Evolutionary conservation across 148 eudicot species (phyloP).

Genomic region (Euryodendron excelsum): DNA sequence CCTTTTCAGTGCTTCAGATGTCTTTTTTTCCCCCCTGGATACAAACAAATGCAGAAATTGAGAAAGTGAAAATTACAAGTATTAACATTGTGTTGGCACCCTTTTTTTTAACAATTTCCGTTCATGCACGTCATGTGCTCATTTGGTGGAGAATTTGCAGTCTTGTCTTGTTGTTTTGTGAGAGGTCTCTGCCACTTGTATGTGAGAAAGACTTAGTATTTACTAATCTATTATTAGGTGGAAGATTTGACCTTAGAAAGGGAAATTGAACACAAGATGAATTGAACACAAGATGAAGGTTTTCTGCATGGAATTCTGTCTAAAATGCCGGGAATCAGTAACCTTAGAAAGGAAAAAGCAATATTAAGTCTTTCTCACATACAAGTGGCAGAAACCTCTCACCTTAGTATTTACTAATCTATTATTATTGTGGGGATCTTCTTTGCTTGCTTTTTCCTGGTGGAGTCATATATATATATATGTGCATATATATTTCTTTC

Average conservation of each 20-base stretch:
- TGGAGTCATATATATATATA: not conserved
- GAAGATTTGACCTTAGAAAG: not conserved
- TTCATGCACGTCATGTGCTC: too few species aligned
- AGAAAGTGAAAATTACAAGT: not conserved
- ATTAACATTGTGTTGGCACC: not conserved
- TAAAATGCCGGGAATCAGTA: slow-evolving; percentile 57
- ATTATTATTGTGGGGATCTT: too few species aligned
- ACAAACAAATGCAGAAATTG: not conserved
- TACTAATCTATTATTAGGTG: not conserved
- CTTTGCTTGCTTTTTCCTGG: not conserved
- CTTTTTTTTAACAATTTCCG: not conserved
- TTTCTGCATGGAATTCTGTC: slow-evolving; percentile 44
- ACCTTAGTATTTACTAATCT: too few species aligned
- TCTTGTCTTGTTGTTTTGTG: not conserved
- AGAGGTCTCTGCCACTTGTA: not conserved
- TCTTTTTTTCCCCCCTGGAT: not conserved
- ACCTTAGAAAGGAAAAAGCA: too few species aligned
- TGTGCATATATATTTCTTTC: too few species aligned
- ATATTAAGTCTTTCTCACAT: too few species aligned
- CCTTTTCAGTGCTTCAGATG: not conserved
- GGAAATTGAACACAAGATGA: not conserved
- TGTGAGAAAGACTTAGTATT: not conserved
- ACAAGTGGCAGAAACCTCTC: too few species aligned
- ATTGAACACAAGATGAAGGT: slow-evolving; percentile 67
- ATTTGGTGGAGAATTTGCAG: too few species aligned